Evolutionary conservation across 768 basidiomycete genomes (phyloP), one percentile per base, ranked within the genome.

Genomic region (Mrakia frigida): DNA sequence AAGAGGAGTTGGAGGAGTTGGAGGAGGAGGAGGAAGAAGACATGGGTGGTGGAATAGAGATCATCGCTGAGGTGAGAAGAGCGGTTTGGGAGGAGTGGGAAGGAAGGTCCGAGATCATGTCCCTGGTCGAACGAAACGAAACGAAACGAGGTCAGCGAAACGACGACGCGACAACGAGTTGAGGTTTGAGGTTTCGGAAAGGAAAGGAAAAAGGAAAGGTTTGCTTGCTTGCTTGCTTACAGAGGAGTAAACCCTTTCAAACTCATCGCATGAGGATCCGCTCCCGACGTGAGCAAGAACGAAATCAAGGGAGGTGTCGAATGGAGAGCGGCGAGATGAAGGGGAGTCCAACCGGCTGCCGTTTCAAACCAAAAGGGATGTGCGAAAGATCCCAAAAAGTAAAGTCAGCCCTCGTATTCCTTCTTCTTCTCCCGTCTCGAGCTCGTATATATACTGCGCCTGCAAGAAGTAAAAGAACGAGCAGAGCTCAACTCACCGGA

Each of bases 251-350:
- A 84, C 39, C 91, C 90, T 53, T 91, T 89, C 80, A 86, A 87
- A 35, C 95, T 96, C 63, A 88, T 82, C 7, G 89, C 87, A 78
- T 92, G 89, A 0, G 92, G 89, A 35, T 93, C 94, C 78, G 92
- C 93, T 65, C 93, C 93, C 80, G 93, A 92, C 16, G 93, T 96
- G 84, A 98, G 90, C 33, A 99, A 86, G 86, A 93, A 91, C 0
- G 94, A 93, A 31, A 98, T 88, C 31, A 98, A 85, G 3, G 94
- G 94, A 3, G 95, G 92, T 43, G 96, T 94, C 18, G 93, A 89
- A 52, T 92, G 85, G 71, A 98, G 84, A 11, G 92, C 92, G 11
- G 96, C 93, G 84, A 96, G 90, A 81, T 98, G 96, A 18, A 99
- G 86, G 4, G 95, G 90, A 14, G 93, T 94, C 97, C 97, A 98